These are phyloP conservation scores for Nitzschia sp. DNA, from an alignment of 108 stramenopile species.

Conservation along the genomic window DNA sequence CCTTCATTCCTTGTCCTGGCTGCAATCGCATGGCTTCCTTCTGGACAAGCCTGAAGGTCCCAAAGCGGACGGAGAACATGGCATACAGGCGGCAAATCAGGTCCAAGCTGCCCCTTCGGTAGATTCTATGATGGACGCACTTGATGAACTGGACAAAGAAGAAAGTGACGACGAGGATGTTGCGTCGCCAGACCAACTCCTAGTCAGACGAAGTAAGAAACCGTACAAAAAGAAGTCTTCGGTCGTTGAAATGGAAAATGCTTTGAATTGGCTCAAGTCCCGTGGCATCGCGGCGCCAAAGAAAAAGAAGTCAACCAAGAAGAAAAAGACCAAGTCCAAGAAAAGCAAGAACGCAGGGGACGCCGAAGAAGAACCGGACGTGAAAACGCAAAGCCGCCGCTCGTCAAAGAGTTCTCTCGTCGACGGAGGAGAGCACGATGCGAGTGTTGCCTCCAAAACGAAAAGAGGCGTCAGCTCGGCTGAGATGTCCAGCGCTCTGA, in stretches of 20 bases:
- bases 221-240: neutral
- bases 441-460: neutral
- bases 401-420: neutral
- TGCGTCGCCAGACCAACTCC: neutral
- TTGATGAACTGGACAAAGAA: neutral
- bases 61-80: no score
- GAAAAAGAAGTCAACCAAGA: neutral
- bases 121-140: conserved; percentile 16
- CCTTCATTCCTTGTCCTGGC: conserved; percentile 4
- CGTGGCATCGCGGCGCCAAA: neutral
- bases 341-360: neutral
- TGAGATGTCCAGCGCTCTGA: conserved; percentile 20
- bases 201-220: neutral
- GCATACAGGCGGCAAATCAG: neutral
- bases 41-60: neutral
- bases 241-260: conserved; percentile 10
- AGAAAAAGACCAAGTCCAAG: neutral
- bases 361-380: neutral
- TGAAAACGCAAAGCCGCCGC: neutral
- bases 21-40: conserved; percentile 19
- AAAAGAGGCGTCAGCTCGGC: neutral
- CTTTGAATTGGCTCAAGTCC: conserved; percentile 12
- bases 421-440: no score
- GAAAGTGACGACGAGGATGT: neutral
- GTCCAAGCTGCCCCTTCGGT: neutral